Base-by-base conservation (phyloP, 2,329 filamentous ascomycete species). In the Mycogone perniciosa region DNA sequence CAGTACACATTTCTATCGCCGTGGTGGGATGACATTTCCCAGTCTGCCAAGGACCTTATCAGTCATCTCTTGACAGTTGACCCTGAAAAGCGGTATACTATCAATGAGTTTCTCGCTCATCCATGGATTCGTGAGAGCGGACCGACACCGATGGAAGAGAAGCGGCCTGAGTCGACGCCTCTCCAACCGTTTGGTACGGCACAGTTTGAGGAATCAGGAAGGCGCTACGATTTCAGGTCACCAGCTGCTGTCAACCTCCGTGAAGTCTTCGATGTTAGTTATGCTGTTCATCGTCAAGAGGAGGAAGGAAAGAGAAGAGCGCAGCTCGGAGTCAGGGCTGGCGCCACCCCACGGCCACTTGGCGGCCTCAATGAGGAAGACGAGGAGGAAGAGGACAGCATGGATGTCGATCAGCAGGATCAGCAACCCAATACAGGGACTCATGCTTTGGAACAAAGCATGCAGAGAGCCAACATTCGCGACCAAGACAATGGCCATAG, bases 1-100 rank as follows among this genome's bases (percentile, higher is more conserved):
- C 90, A 97, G 71, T 99, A 93, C 67, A 97, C 93, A 0, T 99
- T 99, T 74, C 73, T 99, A 40, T 97, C 92, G 3, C 93, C 93
- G 0, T 99, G 93, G 93, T 99, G 93, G 93, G 93, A 99, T 60
- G 91, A 96, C 52, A 97, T 99, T 55, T 96, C 92, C 54, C 90
- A 93, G 67, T 85, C 89, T 4, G 93, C 93, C 0, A 89, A 97
- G 67, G 92, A 99, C 62, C 76, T 99, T 7, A 92, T 99, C 52
- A 89, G 88, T 4, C 93, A 99, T 67, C 80, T 99, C 0, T 74
- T 99, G 55, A 95, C 89, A 0, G 93, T 99, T 54, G 90, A 99
- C 59, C 93, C 93, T 0, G 89, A 95, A 54, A 92, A 96, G 76
- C 85, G 93, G 13, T 99, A 89, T 70, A 91, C 89, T 3, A 99